phyloP scores from a whole-genome alignment of 257 asterid genomes.

The Petrea volubilis region DNA sequence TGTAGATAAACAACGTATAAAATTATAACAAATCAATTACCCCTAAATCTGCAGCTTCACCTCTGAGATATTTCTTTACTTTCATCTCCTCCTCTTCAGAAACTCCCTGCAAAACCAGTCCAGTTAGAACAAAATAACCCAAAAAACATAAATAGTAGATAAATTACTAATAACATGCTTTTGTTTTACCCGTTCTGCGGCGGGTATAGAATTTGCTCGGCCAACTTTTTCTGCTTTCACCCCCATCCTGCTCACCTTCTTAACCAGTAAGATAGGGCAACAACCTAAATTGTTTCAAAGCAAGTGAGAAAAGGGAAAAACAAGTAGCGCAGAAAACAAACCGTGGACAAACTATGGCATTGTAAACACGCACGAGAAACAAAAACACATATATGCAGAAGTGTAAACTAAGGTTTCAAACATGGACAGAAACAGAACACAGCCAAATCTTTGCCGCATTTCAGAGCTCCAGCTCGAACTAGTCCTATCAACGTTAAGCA shows the following conservation, averaged over 20 bases:
- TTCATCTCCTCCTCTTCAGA: constrained; percentile 60
- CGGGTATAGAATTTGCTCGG: not conserved
- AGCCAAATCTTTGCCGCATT: not conserved
- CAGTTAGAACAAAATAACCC: not conserved
- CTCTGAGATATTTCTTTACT: constrained; percentile 72
- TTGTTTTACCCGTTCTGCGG: constrained; percentile 36
- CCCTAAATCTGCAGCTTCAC: constrained; percentile 73
- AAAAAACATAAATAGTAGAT: not conserved
- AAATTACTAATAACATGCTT: not conserved
- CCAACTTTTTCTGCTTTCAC: constrained; percentile 33
- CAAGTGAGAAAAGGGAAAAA: not conserved
- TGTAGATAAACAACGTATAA: not conserved
- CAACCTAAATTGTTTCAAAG: constrained; percentile 4
- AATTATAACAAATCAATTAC: constrained; percentile 29
- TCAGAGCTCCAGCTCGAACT: not conserved
- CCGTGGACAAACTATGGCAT: not conserved
- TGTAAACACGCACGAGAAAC: not conserved
- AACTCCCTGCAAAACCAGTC: constrained; percentile 40
- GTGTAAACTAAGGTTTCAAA: not conserved
- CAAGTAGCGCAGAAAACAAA: not conserved
- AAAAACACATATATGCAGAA: not conserved
- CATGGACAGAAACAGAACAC: not conserved
- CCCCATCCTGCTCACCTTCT: constrained; percentile 34
- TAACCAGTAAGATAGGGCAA: constrained; percentile 15
- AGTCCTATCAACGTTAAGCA: not conserved